Evolutionary conservation across 2,329 filamentous ascomycete species (phyloP).

Genomic region (Aspergillus awamori): DNA sequence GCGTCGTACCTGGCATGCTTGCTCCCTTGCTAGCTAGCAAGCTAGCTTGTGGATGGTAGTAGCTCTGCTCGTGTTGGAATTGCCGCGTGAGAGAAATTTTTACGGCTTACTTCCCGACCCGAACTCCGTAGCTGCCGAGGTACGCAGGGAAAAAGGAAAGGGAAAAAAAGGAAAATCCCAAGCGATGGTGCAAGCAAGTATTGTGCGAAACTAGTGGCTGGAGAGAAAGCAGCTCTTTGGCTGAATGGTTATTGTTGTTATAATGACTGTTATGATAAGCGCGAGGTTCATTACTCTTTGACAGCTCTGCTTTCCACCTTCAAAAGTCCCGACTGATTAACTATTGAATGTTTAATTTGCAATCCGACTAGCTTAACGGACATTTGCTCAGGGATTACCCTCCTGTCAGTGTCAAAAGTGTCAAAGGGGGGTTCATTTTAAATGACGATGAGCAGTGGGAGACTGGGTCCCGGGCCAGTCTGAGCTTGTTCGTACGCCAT

Average conservation of each 20-base stretch:
- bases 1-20: background rate
- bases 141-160: background rate
- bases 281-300: background rate
- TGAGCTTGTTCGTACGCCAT: slow-evolving; percentile 19
- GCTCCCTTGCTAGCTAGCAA: background rate
- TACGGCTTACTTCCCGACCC: background rate
- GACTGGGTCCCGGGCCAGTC: slow-evolving; percentile 8
- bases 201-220: background rate
- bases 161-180: background rate
- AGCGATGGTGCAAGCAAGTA: background rate
- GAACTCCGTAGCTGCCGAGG: slow-evolving; percentile 2
- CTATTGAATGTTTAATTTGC: slow-evolving; percentile 4
- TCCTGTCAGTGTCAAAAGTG: slow-evolving; percentile 7
- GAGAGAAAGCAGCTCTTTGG: background rate
- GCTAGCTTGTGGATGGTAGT: too few relatives aligned
- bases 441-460: slow-evolving; percentile 13
- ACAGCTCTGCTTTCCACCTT: background rate
- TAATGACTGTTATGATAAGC: background rate
- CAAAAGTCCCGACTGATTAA: background rate
- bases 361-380: background rate
- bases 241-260: background rate
- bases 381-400: background rate
- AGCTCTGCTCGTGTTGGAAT: background rate
- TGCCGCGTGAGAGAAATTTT: background rate
- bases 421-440: slow-evolving; percentile 7